Conservation (phyloP, 2,329 filamentous ascomycete species). For the Stachybotrys chartarum region DNA sequence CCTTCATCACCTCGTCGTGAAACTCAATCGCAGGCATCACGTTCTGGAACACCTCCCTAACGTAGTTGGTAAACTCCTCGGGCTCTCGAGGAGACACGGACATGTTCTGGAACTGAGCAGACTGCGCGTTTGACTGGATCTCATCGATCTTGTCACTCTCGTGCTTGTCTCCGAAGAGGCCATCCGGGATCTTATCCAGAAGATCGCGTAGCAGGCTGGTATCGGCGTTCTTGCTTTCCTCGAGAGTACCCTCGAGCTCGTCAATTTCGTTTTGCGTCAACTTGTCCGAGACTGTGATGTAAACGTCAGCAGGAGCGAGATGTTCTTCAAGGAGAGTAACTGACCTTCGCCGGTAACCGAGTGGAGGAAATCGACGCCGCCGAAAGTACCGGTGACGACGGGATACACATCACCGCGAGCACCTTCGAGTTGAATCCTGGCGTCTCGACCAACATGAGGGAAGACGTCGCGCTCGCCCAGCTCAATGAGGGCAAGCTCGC, state of each 20-base stretch:
- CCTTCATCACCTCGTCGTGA: slow-evolving; percentile 81
- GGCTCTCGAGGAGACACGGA: slow-evolving; percentile 70
- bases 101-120: slow-evolving; percentile 69
- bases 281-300: slow-evolving; percentile 68
- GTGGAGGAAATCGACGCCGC: slow-evolving; percentile 89
- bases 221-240: slow-evolving; percentile 55
- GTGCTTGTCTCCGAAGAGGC: slow-evolving; percentile 69
- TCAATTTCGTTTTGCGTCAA: slow-evolving; percentile 85
- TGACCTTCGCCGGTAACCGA: slow-evolving; percentile 65
- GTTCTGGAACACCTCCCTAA: slow-evolving; percentile 65
- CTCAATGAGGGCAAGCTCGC: slow-evolving; percentile 80
- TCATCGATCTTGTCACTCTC: slow-evolving; percentile 71
- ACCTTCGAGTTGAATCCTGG: slow-evolving; percentile 63
- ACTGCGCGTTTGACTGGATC: slow-evolving; percentile 67
- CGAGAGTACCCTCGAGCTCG: slow-evolving; percentile 76
- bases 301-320: slow-evolving; percentile 6
- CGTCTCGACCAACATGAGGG: slow-evolving; percentile 74
- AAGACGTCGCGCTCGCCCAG: slow-evolving; percentile 76
- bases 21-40: slow-evolving; percentile 87
- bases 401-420: slow-evolving; percentile 65
- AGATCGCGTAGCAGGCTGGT: slow-evolving; percentile 72
- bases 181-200: slow-evolving; percentile 73
- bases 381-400: slow-evolving; percentile 84
- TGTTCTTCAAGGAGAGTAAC: neutral
- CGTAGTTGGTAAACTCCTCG: slow-evolving; percentile 75